These are phyloP conservation scores for Saccharomycopsis phalli DNA, from an alignment of 1,139 yeast genomes.

Conservation along the genomic window DNA sequence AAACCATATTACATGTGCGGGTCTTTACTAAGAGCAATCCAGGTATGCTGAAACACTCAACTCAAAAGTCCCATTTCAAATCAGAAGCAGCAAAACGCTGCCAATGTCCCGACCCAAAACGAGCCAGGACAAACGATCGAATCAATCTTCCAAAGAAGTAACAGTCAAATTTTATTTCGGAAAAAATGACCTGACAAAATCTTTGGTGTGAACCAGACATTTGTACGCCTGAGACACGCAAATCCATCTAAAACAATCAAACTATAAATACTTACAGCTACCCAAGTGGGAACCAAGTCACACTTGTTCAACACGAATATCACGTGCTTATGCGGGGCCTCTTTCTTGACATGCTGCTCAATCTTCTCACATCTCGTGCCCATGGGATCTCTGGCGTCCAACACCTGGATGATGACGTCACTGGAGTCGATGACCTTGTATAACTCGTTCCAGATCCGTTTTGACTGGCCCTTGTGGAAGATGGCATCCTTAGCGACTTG, in stretches of 20 bases:
- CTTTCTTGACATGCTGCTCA: slow-evolving; percentile 85
- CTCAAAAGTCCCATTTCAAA: slow-evolving; percentile 35
- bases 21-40: slow-evolving; percentile 29
- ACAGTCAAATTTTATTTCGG: slow-evolving; percentile 61
- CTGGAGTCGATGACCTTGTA: slow-evolving; percentile 96
- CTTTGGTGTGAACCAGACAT: slow-evolving; percentile 14
- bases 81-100: slow-evolving; percentile 28
- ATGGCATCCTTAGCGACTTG: slow-evolving; percentile 92
- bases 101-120: too few relatives aligned
- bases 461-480: slow-evolving; percentile 94
- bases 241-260: slow-evolving; percentile 12
- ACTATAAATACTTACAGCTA: slow-evolving; percentile 73
- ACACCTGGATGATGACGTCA: slow-evolving; percentile 90
- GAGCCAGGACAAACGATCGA: too few relatives aligned
- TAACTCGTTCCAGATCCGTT: slow-evolving; percentile 96
- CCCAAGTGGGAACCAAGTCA: slow-evolving; percentile 98
- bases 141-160: slow-evolving; percentile 91
- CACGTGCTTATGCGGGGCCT: slow-evolving; percentile 94
- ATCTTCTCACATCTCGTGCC: slow-evolving; percentile 94
- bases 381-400: slow-evolving; percentile 95
- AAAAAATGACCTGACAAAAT: slow-evolving; percentile 60
- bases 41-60: slow-evolving; percentile 30
- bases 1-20: slow-evolving; percentile 26
- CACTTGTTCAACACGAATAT: slow-evolving; percentile 93
- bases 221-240: too few relatives aligned